phyloP scores from a whole-genome alignment of 2,329 filamentous ascomycete species.

The Rhynchosporium secalis region DNA sequence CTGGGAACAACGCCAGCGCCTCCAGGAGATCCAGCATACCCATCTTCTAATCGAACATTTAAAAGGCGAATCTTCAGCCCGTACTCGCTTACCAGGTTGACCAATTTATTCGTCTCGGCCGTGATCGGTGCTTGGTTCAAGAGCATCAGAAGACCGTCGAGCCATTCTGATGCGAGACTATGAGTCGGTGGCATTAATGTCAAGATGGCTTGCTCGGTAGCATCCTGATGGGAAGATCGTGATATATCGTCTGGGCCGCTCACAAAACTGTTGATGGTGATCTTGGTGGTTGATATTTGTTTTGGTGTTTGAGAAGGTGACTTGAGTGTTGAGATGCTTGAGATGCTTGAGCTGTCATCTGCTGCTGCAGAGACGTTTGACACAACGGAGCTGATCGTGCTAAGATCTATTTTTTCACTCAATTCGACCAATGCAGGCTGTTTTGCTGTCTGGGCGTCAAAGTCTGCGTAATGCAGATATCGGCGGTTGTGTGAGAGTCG shows the following conservation, averaged over 20 bases:
- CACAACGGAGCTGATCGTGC: conserved; percentile 86
- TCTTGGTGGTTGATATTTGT: conserved; percentile 66
- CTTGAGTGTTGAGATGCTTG: conserved; percentile 46
- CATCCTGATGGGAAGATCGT: conserved; percentile 41
- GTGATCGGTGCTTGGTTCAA: conserved; percentile 95
- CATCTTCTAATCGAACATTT: conserved; percentile 83
- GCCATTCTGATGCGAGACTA: conserved; percentile 89
- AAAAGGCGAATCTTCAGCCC: conserved; percentile 89
- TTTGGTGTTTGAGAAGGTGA: conserved; percentile 24
- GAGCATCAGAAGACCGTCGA: conserved; percentile 92
- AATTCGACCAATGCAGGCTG: conserved; percentile 74
- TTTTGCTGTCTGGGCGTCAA: conserved; percentile 61
- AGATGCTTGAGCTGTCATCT: conserved; percentile 49
- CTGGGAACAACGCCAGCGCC: conserved; percentile 72
- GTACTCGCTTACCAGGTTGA: conserved; percentile 83
- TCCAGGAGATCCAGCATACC: conserved; percentile 59
- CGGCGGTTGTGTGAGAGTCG: conserved; percentile 88
- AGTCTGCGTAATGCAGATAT: conserved; percentile 88
- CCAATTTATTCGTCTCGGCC: conserved; percentile 89
- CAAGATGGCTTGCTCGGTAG: conserved; percentile 71
- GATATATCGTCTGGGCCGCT: conserved; percentile 25
- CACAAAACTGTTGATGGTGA: conserved; percentile 81
- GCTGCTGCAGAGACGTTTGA: conserved; percentile 69
- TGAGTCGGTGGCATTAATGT: conserved; percentile 81
- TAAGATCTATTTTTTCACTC: conserved; percentile 80